Evolutionary conservation across 768 basidiomycete genomes (phyloP).

Genomic region (Calocybe cyanea): DNA sequence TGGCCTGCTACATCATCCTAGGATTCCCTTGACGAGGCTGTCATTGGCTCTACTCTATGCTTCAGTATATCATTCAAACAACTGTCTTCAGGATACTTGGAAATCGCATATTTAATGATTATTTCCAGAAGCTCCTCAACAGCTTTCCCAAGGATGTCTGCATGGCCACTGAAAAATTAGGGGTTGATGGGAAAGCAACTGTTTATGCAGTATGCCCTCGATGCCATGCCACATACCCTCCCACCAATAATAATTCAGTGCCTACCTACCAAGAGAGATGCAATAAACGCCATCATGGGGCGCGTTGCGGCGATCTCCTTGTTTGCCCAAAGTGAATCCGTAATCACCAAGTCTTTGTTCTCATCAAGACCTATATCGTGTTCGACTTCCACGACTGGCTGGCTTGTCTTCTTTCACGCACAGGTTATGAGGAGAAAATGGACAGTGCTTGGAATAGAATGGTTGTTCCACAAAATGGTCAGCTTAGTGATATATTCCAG

Average conservation of each 20-base stretch:
- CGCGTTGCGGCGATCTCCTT: constrained; percentile 7
- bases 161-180: constrained; percentile 6
- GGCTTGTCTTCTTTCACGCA: constrained; percentile 19
- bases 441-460: constrained; percentile 12
- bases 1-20: constrained; percentile 8
- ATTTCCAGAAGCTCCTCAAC: constrained; percentile 1
- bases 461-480: not conserved
- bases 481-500: constrained; percentile 23
- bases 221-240: constrained; percentile 14
- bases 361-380: constrained; percentile 18
- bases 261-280: constrained; percentile 5
- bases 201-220: constrained; percentile 18
- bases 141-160: constrained; percentile 10
- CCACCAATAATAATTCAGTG: not conserved
- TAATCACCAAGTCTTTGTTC: constrained; percentile 9
- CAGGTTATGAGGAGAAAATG: constrained; percentile 22
- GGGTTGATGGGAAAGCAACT: constrained; percentile 14
- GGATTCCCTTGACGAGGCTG: constrained; percentile 10
- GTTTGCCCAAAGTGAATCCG: constrained; percentile 2
- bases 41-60: constrained; percentile 15
- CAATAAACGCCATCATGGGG: constrained; percentile 12
- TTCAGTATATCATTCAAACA: constrained; percentile 6
- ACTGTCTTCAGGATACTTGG: not conserved
- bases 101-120: not conserved
- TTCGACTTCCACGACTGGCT: constrained; percentile 26